Percentiles rank a stretch among this genome's conserved stretches.
Conservation (phyloP, 345 rosid species). For the Fremontodendron californicum region DNA sequence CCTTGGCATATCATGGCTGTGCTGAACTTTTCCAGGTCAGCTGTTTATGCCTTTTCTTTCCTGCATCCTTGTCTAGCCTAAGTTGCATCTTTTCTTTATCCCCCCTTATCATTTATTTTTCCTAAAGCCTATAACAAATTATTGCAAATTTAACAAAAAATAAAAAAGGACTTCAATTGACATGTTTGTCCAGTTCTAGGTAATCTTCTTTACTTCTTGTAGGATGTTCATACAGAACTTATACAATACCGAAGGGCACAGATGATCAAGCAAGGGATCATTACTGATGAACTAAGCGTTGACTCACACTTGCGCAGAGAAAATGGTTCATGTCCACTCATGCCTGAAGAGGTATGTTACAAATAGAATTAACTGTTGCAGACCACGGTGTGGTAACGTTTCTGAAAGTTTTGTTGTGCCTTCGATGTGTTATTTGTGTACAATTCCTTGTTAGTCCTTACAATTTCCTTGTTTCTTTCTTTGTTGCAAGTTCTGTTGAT, state of each 20-base stretch:
- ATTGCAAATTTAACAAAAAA: background rate
- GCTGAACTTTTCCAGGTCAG: slow-evolving; percentile 95
- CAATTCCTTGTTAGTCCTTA: background rate
- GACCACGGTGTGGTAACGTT: background rate
- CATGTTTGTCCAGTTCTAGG: slow-evolving; percentile 12
- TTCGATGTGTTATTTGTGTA: background rate
- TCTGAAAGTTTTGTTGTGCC: background rate
- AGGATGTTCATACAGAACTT: slow-evolving; percentile 97
- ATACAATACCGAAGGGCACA: slow-evolving; percentile 82
- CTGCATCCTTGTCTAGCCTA: background rate
- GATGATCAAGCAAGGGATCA: slow-evolving; percentile 77
- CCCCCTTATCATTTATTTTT: background rate
- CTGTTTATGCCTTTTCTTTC: slow-evolving; percentile 19
- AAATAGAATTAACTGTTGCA: slow-evolving; percentile 5
- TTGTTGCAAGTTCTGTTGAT: background rate
- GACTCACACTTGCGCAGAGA: slow-evolving; percentile 70
- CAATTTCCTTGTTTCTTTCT: background rate
- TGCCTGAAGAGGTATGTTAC: slow-evolving; percentile 88
- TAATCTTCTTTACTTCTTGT: slow-evolving; percentile 22
- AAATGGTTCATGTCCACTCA: slow-evolving; percentile 89
- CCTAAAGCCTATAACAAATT: background rate
- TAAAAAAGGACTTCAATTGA: background rate
- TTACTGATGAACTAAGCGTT: slow-evolving; percentile 54
- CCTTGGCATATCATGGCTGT: slow-evolving; percentile 96
- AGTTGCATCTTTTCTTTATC: background rate